Evolutionary conservation across 1,139 yeast genomes (phyloP).

Genomic region (Trichomonascaceae sp.): DNA sequence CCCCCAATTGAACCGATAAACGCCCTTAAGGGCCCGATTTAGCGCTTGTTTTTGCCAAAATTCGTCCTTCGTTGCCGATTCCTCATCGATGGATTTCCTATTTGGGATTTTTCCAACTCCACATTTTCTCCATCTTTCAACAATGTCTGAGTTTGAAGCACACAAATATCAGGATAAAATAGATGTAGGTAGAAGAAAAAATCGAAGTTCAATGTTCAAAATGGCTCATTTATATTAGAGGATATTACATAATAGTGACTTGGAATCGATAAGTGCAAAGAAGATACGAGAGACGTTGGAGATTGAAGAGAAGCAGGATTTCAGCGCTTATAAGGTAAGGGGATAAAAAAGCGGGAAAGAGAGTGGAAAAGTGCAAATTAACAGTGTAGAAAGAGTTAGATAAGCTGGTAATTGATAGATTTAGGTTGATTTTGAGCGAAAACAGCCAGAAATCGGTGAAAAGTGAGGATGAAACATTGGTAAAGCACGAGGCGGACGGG

Average conservation of each 20-base stretch:
- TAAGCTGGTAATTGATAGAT: slow-evolving; percentile 55
- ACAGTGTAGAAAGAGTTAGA: slow-evolving; percentile 47
- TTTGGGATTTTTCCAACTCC: not conserved
- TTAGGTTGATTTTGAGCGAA: slow-evolving; percentile 43
- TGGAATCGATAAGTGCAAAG: slow-evolving; percentile 66
- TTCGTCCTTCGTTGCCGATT: too few relatives aligned
- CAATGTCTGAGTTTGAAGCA: slow-evolving; percentile 3
- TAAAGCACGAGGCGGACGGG: not conserved
- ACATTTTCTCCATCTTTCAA: not conserved
- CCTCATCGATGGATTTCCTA: too few relatives aligned
- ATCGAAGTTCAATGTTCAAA: not conserved
- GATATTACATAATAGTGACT: slow-evolving; percentile 63
- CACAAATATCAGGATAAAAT: slow-evolving; percentile 54
- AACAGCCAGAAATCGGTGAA: not conserved
- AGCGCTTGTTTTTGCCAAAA: too few relatives aligned
- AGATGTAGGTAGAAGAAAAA: slow-evolving; percentile 45
- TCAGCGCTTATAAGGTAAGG: slow-evolving; percentile 40
- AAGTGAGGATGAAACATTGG: not conserved
- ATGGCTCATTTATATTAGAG: not conserved
- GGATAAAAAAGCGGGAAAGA: not conserved
- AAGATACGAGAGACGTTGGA: slow-evolving; percentile 65
- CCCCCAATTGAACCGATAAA: too few relatives aligned
- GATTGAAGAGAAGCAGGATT: slow-evolving; percentile 55
- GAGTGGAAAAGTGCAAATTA: not conserved
- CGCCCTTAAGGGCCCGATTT: too few relatives aligned